phyloP scores from a whole-genome alignment of 2,329 filamentous ascomycete genomes.

The Hymenoscyphus occultus region DNA sequence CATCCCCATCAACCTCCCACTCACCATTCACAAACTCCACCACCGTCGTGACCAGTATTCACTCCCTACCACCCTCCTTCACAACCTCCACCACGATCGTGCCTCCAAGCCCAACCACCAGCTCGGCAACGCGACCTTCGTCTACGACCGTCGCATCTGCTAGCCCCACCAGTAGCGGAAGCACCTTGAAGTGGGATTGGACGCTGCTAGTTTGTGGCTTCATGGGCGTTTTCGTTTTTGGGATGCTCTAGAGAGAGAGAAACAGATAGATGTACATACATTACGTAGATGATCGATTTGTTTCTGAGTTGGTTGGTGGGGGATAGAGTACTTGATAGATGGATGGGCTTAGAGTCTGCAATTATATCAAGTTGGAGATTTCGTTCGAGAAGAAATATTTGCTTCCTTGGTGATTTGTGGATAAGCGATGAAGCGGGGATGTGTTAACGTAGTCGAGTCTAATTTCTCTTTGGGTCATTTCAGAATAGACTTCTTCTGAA shows the following conservation, averaged over 20 bases:
- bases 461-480: too few relatives aligned
- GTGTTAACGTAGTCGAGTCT: too few relatives aligned
- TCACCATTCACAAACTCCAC: background rate
- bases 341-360: too few relatives aligned
- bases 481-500: too few relatives aligned
- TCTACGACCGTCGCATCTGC: background rate
- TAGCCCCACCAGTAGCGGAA: background rate
- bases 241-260: background rate
- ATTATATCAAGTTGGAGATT: too few relatives aligned
- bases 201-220: background rate
- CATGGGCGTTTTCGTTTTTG: background rate
- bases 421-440: too few relatives aligned
- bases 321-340: too few relatives aligned
- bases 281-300: background rate
- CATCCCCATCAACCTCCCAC: background rate
- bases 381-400: too few relatives aligned
- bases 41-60: background rate
- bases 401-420: too few relatives aligned
- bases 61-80: background rate
- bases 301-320: background rate
- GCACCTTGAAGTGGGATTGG: background rate
- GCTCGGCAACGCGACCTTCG: background rate
- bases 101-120: background rate
- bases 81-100: background rate
- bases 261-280: too few relatives aligned